Evolutionary conservation across 352 stramenopile genomes (phyloP), one percentile per base, ranked within the genome.

Genomic region (Salisapilia sapeloensis): DNA sequence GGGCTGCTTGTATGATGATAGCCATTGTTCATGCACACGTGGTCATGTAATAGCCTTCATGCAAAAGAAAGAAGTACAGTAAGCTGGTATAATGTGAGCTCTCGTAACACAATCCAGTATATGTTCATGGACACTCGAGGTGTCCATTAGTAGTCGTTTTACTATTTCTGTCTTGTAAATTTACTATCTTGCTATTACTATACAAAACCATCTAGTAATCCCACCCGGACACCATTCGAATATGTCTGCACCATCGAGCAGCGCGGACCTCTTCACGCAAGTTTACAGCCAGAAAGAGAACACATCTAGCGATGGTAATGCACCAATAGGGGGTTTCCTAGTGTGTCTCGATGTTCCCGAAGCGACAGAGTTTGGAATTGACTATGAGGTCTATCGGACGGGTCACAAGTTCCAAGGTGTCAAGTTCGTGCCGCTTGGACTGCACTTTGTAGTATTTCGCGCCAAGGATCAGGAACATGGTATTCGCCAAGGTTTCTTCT

Each of bases 361-460:
- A 32, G 55, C 39, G 31, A 87, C 66, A 4, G 75, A 91, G 48
- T 84, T 91, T 24, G 75, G 75, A 35, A 52, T 91, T 30, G 75
- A 91, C 52, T 91, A 91, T 44, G 66, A 87, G 37, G 56, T 85
- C 11, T 91, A 86, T 42, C 67, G 75, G 34, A 86, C 71, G 1
- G 75, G 70, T 2, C 26, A 56, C 3, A 71, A 75, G 34, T 91
- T 91, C 40, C 59, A 77, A 29, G 75, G 75, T 38, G 66, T 91
- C 40, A 91, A 91, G 46, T 82, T 91, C 31, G 45, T 91, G 22
- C 75, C 75, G 25, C 30, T 81, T 13, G 75, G 75, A 22, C 37
- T 86, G 15, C 75, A 91, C 42, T 78, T 91, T 25, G 69, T 91
- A 3, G 49, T 91, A 12, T 91, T 84, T 45, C 64, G 67, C 7